Percentiles rank a stretch among this genome's conserved stretches.
Evolutionary conservation across 179 eudicot species (phyloP).

Genomic region (Pouteria campechiana): DNA sequence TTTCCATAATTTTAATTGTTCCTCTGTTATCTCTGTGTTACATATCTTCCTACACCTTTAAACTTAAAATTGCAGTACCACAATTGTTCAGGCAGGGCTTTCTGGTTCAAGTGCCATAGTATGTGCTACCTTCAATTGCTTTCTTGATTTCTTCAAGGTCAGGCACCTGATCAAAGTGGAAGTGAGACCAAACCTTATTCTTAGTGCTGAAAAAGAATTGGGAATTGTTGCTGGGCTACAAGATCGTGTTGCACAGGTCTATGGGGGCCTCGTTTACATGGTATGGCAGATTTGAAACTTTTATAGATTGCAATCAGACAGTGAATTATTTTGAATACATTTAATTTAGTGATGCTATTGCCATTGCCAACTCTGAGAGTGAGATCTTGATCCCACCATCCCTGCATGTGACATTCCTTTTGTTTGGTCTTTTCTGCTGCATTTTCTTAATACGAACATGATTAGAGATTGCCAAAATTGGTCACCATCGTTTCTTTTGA

Average conservation of each 20-base stretch:
- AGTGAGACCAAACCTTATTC: conserved; percentile 73
- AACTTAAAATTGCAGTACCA: no score
- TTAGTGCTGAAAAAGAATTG: conserved; percentile 84
- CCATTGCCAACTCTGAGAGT: no score
- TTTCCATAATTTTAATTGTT: no score
- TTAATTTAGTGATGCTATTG: no score
- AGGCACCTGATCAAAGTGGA: conserved; percentile 67
- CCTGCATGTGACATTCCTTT: no score
- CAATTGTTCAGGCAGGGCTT: conserved; percentile 97
- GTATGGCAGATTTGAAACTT: conserved; percentile 20
- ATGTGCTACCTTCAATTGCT: conserved; percentile 89
- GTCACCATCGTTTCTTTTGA: no score
- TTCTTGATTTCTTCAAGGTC: conserved; percentile 79
- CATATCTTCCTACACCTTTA: no score
- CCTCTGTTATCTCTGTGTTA: no score
- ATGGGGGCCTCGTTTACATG: conserved; percentile 91
- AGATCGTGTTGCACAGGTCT: conserved; percentile 91
- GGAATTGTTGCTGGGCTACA: conserved; percentile 98
- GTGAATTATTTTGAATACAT: no score
- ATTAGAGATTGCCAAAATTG: no score
- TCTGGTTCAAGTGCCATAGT: conserved; percentile 98
- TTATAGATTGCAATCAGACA: no score
- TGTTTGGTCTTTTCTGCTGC: not conserved
- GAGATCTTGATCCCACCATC: no score
- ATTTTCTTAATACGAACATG: conserved; percentile 1